Percentiles rank a stretch among this genome's conserved stretches.
Conservation (phyloP, 2,329 filamentous ascomycete genomes). For the Fusarium sp. region DNA sequence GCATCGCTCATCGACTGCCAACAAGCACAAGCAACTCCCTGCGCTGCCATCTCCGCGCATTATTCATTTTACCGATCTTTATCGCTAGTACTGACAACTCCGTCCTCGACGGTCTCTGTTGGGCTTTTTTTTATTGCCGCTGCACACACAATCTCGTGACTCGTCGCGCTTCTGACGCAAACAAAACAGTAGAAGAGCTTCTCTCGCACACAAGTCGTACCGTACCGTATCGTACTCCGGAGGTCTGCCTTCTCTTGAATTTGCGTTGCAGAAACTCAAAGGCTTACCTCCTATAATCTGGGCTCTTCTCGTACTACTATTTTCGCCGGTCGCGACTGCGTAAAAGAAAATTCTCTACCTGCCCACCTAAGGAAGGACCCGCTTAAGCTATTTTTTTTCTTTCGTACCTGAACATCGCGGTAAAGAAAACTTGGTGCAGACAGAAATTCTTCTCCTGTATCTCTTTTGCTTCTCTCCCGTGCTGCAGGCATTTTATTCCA, state of each 20-base stretch:
- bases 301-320: conserved; percentile 42
- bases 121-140: conserved; percentile 29
- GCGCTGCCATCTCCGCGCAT: conserved; percentile 29
- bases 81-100: conserved; percentile 36
- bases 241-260: conserved; percentile 48
- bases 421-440: conserved; percentile 31
- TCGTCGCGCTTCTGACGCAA: conserved; percentile 46
- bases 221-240: conserved; percentile 46
- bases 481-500: conserved; percentile 30
- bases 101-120: conserved; percentile 30
- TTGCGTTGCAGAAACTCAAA: conserved; percentile 34
- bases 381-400: conserved; percentile 39
- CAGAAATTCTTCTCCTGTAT: conserved; percentile 23
- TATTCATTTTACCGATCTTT: conserved; percentile 20
- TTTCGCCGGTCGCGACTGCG: conserved; percentile 46
- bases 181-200: conserved; percentile 48
- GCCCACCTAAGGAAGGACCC: conserved; percentile 28
- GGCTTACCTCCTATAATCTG: conserved; percentile 14
- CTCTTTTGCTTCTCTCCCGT: conserved; percentile 35
- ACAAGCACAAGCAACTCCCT: conserved; percentile 20
- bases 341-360: conserved; percentile 41
- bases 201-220: conserved; percentile 46
- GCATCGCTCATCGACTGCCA: conserved; percentile 31
- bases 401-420: conserved; percentile 43
- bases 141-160: conserved; percentile 46